Percentiles rank a stretch among this genome's conserved stretches.
phyloP scores from a whole-genome alignment of 768 basidiomycete genomes.

The Rossbeevera mucosa region DNA sequence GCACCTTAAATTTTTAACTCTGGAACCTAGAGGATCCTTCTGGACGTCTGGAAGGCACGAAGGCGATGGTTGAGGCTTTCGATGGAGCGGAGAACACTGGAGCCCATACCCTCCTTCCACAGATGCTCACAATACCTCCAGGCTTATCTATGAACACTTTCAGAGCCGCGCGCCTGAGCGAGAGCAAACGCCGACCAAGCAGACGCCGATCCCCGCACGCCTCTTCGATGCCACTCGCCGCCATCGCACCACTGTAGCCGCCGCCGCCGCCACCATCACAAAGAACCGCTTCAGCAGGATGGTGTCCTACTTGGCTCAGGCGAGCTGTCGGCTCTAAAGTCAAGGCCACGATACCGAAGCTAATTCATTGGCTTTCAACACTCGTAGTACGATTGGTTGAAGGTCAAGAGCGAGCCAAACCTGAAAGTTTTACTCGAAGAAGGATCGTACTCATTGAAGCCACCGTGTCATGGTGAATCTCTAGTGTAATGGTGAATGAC shows the following conservation, averaged over 20 bases:
- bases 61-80: background rate
- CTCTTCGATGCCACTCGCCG: too few relatives aligned
- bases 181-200: background rate
- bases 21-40: background rate
- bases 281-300: background rate
- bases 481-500: background rate
- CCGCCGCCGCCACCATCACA: background rate
- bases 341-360: background rate
- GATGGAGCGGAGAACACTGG: background rate
- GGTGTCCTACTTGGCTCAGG: background rate
- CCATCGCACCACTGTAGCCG: background rate
- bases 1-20: background rate
- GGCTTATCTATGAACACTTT: background rate
- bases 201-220: too few relatives aligned
- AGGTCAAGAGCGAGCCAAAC: background rate
- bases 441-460: background rate
- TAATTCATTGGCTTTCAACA: background rate
- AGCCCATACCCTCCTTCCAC: background rate
- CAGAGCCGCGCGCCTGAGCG: background rate
- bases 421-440: background rate
- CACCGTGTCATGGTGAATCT: background rate
- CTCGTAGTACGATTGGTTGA: background rate
- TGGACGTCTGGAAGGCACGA: background rate
- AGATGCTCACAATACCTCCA: background rate
- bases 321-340: background rate